These are phyloP conservation scores for Yamadazyma sp. DNA, from an alignment of 805 yeast species.

Conservation along the genomic window DNA sequence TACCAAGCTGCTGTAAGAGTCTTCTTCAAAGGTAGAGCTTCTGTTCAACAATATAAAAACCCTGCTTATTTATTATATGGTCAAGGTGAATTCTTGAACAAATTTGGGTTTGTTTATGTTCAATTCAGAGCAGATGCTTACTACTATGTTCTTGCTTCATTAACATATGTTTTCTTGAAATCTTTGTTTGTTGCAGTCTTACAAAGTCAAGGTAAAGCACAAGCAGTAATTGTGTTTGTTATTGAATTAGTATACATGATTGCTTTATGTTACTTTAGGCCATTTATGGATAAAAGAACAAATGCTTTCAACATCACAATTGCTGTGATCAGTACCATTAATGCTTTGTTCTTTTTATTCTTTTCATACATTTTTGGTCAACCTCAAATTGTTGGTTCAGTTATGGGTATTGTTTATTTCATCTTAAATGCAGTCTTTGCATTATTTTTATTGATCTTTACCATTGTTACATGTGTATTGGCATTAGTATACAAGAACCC, in stretches of 20 bases:
- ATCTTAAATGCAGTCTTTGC: conserved; percentile 89
- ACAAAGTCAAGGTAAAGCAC: conserved; percentile 77
- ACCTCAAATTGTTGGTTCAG: conserved; percentile 85
- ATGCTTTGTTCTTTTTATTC: conserved; percentile 83
- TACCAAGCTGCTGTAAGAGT: conserved; percentile 73
- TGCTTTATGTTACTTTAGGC: conserved; percentile 67
- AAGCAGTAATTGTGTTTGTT: conserved; percentile 71
- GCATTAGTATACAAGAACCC: conserved; percentile 89
- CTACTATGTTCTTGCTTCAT: conserved; percentile 70
- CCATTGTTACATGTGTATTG: conserved; percentile 80
- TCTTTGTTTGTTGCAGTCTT: conserved; percentile 84
- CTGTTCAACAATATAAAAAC: conserved; percentile 70
- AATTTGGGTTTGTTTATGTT: conserved; percentile 89
- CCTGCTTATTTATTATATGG: conserved; percentile 92
- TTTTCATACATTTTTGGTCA: conserved; percentile 81
- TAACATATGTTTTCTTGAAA: conserved; percentile 66
- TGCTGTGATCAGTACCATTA: conserved; percentile 73
- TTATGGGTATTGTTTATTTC: conserved; percentile 88
- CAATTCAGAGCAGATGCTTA: conserved; percentile 86
- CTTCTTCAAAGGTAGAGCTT: conserved; percentile 68
- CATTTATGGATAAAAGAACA: conserved; percentile 92
- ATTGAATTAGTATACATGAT: conserved; percentile 72
- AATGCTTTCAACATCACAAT: conserved; percentile 90
- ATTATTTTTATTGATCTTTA: conserved; percentile 73
- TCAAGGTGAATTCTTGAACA: conserved; percentile 72